phyloP scores from a whole-genome alignment of 768 basidiomycete genomes.

The Mycena metata region DNA sequence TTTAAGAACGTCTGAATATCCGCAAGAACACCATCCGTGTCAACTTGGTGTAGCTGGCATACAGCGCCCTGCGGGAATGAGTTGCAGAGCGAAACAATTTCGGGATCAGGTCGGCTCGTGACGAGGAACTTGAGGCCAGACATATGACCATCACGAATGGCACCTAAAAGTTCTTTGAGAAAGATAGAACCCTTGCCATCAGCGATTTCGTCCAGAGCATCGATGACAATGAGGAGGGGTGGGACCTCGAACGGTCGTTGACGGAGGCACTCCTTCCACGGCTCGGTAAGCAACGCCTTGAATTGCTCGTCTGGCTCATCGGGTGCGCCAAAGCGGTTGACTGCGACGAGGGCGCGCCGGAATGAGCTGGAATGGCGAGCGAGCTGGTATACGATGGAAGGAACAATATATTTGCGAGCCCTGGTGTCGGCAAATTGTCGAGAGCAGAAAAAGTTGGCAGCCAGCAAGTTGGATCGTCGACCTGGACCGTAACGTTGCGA shows the following conservation, averaged over 20 bases:
- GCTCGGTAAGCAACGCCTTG: constrained; percentile 37
- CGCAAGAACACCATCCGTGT: not conserved
- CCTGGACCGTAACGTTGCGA: constrained; percentile 35
- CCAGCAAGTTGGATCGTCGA: constrained; percentile 37
- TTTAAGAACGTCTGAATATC: not conserved
- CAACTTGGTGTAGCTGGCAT: not conserved
- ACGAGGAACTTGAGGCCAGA: constrained; percentile 42
- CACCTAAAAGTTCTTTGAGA: constrained; percentile 27
- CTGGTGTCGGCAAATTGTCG: constrained; percentile 42
- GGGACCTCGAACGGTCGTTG: constrained; percentile 2
- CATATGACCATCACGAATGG: not conserved
- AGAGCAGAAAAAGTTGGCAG: constrained; percentile 47
- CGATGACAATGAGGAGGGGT: constrained; percentile 40
- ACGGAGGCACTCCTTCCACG: constrained; percentile 35
- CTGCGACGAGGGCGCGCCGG: constrained; percentile 33
- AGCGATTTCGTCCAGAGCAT: constrained; percentile 45
- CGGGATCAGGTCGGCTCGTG: constrained; percentile 41
- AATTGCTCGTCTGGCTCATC: constrained; percentile 30
- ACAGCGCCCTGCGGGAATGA: constrained; percentile 18
- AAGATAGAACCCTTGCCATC: constrained; percentile 31
- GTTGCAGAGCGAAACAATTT: constrained; percentile 26
- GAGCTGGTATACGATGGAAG: constrained; percentile 16
- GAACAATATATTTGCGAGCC: constrained; percentile 2
- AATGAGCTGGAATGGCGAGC: constrained; percentile 39
- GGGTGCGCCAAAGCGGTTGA: constrained; percentile 27